These are phyloP conservation scores for Venturia oleaginea DNA, from an alignment of 2,329 filamentous ascomycete genomes.

Conservation along the genomic window DNA sequence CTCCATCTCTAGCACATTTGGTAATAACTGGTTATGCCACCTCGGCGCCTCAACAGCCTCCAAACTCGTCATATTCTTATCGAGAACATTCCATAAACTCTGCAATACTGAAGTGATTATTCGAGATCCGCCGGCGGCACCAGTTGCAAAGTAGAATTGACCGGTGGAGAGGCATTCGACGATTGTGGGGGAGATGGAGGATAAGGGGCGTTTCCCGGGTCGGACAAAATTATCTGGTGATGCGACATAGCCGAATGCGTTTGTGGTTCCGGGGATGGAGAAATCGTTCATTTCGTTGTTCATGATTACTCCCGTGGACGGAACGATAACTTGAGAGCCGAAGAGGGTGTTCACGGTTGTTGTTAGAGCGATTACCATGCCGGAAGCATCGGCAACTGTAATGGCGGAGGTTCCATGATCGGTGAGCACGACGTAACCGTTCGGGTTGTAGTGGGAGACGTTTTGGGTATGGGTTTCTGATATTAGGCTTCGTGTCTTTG, in stretches of 20 bases:
- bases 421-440: slow-evolving; percentile 54
- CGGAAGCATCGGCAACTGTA: slow-evolving; percentile 60
- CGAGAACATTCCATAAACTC: slow-evolving; percentile 62
- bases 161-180: slow-evolving; percentile 54
- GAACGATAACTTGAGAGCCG: slow-evolving; percentile 68
- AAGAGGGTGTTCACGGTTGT: slow-evolving; percentile 86
- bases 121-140: slow-evolving; percentile 70
- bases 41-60: slow-evolving; percentile 58
- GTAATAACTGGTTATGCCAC: slow-evolving; percentile 75
- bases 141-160: slow-evolving; percentile 58
- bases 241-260: slow-evolving; percentile 79
- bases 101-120: slow-evolving; percentile 77
- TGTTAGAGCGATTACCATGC: slow-evolving; percentile 71
- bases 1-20: slow-evolving; percentile 61
- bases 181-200: slow-evolving; percentile 73
- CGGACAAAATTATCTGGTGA: slow-evolving; percentile 72
- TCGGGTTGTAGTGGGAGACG: slow-evolving; percentile 64
- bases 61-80: slow-evolving; percentile 50
- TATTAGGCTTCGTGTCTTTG: slow-evolving; percentile 56
- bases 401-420: slow-evolving; percentile 69
- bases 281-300: slow-evolving; percentile 61
- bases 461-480: slow-evolving; percentile 63
- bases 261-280: slow-evolving; percentile 66
- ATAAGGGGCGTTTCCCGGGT: slow-evolving; percentile 72
- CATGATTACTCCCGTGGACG: slow-evolving; percentile 77